Base-by-base conservation (phyloP, 352 stramenopile species). In the Pythium aquatile region DNA sequence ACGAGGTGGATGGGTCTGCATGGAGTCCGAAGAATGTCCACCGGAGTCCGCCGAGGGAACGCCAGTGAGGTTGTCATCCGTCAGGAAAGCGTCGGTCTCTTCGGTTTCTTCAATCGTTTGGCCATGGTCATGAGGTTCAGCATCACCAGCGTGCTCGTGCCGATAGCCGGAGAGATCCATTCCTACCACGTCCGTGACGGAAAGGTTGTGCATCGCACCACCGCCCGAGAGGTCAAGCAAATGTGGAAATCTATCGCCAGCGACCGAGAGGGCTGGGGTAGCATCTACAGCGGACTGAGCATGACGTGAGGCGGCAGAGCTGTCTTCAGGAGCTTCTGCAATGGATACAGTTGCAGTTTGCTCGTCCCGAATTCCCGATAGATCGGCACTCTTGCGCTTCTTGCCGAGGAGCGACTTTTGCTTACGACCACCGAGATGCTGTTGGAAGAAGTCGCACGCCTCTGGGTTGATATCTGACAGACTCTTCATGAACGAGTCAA, bases 391-490 rank as follows among this genome's bases (percentile, higher is more conserved):
- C 16, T 40, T 55, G 17, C 61, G 61, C 37, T 81, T 87, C 49
- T 60, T 76, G 1, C 57, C 63, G n/a, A 78, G 32, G 20, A 79
- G 39, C 14, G 77, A 72, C 17, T 73, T 76, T 55, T 82, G 77
- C 49, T 87, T 89, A 26, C 81, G 77, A 3, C 85, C 81, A 46
- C 82, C 82, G 11, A 94, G 67, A 24, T 91, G 78, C 13, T 75
- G 73, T 61, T 92, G 80, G 59, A 94, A 94, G 14, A 91, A 70
- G 33, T 90, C 83, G 49, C 77, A 90, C 7, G 83, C 77, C 47
- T 89, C 73, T 0, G 67, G 44, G 2, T 82, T 91, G 44, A 91
- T 60, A 17, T 83, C 78, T 1, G 74, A 73, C 2, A 94, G 58
- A 9, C 78, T 74, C 9, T 73, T 73, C 79, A 91, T 86, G 58